phyloP scores from a whole-genome alignment of 257 asterid genomes.

The Scutellaria barbata region DNA sequence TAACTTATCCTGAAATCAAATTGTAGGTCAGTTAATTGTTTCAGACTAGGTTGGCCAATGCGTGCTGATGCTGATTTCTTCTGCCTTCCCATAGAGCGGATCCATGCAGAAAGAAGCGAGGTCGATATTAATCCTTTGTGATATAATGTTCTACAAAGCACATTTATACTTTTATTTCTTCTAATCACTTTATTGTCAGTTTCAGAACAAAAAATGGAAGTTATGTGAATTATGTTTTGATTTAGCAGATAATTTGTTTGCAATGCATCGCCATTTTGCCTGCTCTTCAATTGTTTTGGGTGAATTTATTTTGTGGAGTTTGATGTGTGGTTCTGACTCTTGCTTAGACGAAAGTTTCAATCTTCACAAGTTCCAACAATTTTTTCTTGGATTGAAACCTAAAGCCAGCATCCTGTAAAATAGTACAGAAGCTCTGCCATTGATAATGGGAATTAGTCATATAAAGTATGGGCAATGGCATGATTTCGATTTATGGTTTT shows the following conservation, averaged over 20 bases:
- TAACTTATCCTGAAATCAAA: conserved; percentile 38
- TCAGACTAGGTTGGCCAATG: conserved; percentile 98
- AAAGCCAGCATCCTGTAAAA: conserved; percentile 6
- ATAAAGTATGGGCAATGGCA: not conserved
- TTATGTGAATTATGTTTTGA: not conserved
- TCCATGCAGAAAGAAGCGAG: conserved; percentile 51
- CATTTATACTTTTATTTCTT: conserved; percentile 24
- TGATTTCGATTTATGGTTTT: not conserved
- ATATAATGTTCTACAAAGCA: conserved; percentile 20
- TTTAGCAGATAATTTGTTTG: not conserved
- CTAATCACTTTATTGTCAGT: conserved; percentile 9
- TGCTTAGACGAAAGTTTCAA: not conserved
- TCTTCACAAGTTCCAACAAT: conserved; percentile 1
- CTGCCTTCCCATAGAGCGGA: conserved; percentile 54
- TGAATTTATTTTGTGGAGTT: conserved; percentile 13
- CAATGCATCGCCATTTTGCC: conserved; percentile 7
- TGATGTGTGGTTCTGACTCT: not conserved
- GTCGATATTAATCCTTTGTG: conserved; percentile 40
- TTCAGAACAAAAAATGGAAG: not conserved
- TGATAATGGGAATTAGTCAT: not conserved
- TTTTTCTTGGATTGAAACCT: not conserved
- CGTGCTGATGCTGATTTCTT: conserved; percentile 97
- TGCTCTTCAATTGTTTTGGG: not conserved
- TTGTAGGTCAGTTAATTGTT: conserved; percentile 89
- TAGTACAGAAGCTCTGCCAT: not conserved